Evolutionary conservation across 345 rosid species (phyloP), one percentile per base, ranked within the genome.

Genomic region (Citrus reticulata): DNA sequence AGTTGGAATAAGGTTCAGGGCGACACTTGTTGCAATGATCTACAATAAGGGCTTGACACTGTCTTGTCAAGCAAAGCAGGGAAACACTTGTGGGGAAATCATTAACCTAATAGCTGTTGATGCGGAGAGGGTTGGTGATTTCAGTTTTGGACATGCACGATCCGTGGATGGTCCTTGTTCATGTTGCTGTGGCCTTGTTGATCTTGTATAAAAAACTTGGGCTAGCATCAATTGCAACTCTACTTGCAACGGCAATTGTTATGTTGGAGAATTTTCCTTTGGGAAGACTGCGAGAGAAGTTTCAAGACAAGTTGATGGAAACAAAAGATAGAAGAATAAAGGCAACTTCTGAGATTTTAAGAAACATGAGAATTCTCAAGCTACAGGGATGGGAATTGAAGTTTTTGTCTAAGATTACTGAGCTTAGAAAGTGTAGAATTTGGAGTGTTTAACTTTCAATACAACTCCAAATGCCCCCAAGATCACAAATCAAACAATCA

Each of bases 331-430:
- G 60, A 30, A 84, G 93, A 70, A 92, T 92, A 94, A 92, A 86
- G 81, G 84, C 88, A 6, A 90, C 91, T 68, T 85, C 91, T n/a
- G 91, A 92, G 84, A 85, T 92, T 63, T 77, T 90, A 66, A 86
- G 88, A 76, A 92, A 90, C 83, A 92, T 92, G 91, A 88, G 89
- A 83, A 92, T 89, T 83, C 91, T 90, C 73, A 92, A 90, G 80
- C 91, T 92, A 70, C 96, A 92, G 67, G 93, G 87, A 22, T 90
- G 96, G 93, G 96, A 90, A 74, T 88, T 90, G 90, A 90, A 89
- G 81, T 92, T 92, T 92, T 71, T 92, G 80, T 86, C 91, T 46
- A 90, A 89, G 86, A 85, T 91, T 68, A 62, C 79, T 4, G 87
- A 84, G 35, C 83, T 32, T 32, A 32, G 34, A 32, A 32, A 32